phyloP scores from a whole-genome alignment of 2,329 filamentous ascomycete species.

The Nectriaceae sp. region DNA sequence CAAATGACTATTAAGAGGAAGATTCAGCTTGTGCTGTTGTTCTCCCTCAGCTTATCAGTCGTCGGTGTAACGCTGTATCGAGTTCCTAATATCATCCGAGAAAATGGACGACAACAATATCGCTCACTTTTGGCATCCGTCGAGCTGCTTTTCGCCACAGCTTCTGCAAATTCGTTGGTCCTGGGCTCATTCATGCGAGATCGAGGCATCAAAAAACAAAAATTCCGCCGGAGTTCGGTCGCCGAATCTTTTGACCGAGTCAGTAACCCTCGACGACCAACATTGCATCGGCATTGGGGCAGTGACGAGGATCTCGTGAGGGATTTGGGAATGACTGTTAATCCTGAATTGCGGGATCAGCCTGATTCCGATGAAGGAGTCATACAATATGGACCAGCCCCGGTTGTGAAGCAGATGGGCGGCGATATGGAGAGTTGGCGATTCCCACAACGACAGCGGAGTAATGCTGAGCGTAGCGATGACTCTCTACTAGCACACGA shows the following conservation, averaged over 20 bases:
- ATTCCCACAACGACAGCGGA: slow-evolving; percentile 44
- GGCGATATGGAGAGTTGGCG: slow-evolving; percentile 49
- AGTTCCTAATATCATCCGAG: slow-evolving; percentile 73
- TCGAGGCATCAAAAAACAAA: slow-evolving; percentile 84
- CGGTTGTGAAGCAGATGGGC: slow-evolving; percentile 32
- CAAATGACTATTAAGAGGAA: slow-evolving; percentile 78
- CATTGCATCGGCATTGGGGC: slow-evolving; percentile 70
- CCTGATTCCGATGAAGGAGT: slow-evolving; percentile 29
- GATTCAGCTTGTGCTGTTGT: slow-evolving; percentile 75
- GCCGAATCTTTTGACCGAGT: slow-evolving; percentile 62
- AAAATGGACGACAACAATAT: slow-evolving; percentile 76
- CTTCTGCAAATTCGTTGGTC: slow-evolving; percentile 84
- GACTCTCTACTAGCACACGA: slow-evolving; percentile 44
- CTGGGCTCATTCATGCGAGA: slow-evolving; percentile 92
- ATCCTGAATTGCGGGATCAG: slow-evolving; percentile 50
- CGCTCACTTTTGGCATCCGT: slow-evolving; percentile 87
- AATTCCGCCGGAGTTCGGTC: slow-evolving; percentile 69
- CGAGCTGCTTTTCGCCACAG: slow-evolving; percentile 86
- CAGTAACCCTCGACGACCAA: slow-evolving; percentile 44
- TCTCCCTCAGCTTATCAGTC: slow-evolving; percentile 80
- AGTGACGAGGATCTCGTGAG: slow-evolving; percentile 90
- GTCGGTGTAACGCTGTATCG: slow-evolving; percentile 80
- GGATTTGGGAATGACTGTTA: slow-evolving; percentile 71
- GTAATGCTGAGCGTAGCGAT: slow-evolving; percentile 45
- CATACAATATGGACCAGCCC: slow-evolving; percentile 38